Base-by-base conservation (phyloP, 768 basidiomycete species). In the Tricholoma flavovirens region DNA sequence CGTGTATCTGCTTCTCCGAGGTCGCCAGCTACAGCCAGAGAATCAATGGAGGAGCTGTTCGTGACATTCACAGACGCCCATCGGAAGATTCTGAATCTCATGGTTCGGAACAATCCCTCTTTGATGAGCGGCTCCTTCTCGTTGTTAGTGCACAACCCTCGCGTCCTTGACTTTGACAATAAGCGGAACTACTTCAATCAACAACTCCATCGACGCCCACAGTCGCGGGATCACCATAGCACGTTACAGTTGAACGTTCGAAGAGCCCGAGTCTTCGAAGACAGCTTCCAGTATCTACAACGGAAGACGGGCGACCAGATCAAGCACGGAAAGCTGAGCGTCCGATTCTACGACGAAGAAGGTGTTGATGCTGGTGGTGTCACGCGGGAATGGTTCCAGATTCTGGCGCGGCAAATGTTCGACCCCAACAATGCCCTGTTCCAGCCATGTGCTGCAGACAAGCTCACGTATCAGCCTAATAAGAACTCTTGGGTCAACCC, bases 361-460 rank as follows among this genome's bases (percentile, higher is more conserved):
- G 97, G 97, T 51, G 93, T 99, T 19, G 97, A 99, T 67, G 97
- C 97, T 0, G 97, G 97, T 19, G 97, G 97, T 62, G 92, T 99
- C 33, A 97, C 97, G 7, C 82, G 96, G 57, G 95, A 98, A 74
- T 98, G 95, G 94, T 98, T 95, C 86, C 91, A 94, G 64, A 96
- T 97, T 51, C 84, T 99, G 15, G 95, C 97, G 1, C 83, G 94
- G 51, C 94, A 97, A 70, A 99, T 99, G 89, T 99, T 99, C 73
- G 93, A 99, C 69, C 96, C 97, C 22, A 93, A 96, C 73, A 97
- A 97, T 63, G 96, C 94, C 4, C 80, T 98, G 24, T 99, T 99
- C 83, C 93, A 98, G 67, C 96, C 97, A 15, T 97, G 93, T 67
- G 94, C 93, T 0, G 95, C 93, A 4, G 97, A 97, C 71, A 84